These are phyloP conservation scores for Agroathelia rolfsii DNA, from an alignment of 1,284 basidiomycete genomes.

Conservation along the genomic window DNA sequence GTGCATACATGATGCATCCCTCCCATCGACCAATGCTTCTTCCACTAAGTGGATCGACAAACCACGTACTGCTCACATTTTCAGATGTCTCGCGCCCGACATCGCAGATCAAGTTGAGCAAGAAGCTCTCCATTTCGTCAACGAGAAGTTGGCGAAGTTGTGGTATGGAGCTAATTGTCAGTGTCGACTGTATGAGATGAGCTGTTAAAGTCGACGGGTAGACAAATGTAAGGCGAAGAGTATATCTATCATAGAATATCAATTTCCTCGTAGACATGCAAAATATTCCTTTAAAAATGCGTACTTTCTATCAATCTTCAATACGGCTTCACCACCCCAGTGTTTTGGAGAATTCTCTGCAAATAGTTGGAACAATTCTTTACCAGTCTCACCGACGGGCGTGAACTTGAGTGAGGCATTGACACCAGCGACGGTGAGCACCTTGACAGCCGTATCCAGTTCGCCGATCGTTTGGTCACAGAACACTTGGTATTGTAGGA, in stretches of 20 bases:
- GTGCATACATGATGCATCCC: slow-evolving; percentile 58
- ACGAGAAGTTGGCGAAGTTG: slow-evolving; percentile 64
- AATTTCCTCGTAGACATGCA: slow-evolving; percentile 2
- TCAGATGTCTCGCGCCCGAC: slow-evolving; percentile 49
- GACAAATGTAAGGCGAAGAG: slow-evolving; percentile 59
- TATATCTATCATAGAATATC: slow-evolving; percentile 36
- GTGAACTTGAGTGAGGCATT: slow-evolving; percentile 47
- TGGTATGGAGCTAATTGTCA: slow-evolving; percentile 59
- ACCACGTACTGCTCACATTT: slow-evolving; percentile 57
- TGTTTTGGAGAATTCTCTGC: slow-evolving; percentile 23
- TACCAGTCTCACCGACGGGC: slow-evolving; percentile 56
- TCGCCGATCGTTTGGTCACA: slow-evolving; percentile 51
- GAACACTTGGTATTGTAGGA: slow-evolving; percentile 69
- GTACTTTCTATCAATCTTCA: slow-evolving; percentile 59
- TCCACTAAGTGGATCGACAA: slow-evolving; percentile 54
- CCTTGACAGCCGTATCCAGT: slow-evolving; percentile 37
- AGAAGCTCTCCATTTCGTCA: slow-evolving; percentile 61
- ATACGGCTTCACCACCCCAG: slow-evolving; percentile 56
- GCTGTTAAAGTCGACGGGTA: slow-evolving; percentile 64
- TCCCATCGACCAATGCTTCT: slow-evolving; percentile 74
- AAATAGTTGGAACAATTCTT: slow-evolving; percentile 40
- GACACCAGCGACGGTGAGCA: slow-evolving; percentile 46
- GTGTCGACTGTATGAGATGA: slow-evolving; percentile 66
- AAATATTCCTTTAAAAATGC: slow-evolving; percentile 9
- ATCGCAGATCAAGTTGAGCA: slow-evolving; percentile 58